Base-by-base conservation (phyloP, 1,284 basidiomycete species). In the Amylostereum areolatum region DNA sequence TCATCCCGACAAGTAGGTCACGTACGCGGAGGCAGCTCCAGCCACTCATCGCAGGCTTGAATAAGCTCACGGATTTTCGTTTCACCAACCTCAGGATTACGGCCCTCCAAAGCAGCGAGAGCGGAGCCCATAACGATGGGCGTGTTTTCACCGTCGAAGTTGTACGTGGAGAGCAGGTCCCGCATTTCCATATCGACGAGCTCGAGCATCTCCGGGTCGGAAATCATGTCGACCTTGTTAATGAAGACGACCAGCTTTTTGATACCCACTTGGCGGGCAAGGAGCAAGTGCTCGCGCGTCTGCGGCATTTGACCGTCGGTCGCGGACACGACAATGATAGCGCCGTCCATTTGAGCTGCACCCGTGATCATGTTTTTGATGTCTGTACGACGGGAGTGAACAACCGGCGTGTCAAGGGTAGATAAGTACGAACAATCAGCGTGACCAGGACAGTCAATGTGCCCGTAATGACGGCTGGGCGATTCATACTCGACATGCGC, bases 181-280 rank as follows among this genome's bases (percentile, higher is more conserved):
- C 97, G 87, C 89, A 99, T 99, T 79, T 99, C 97, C 96, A 99
- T 99, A 63, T 99, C 97, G 56, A 99, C 97, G 52, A 99, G 88
- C 75, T 98, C 94, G 53, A 99, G 78, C 94, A 99, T 98, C 79
- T 99, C 97, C 31, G 85, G 81, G 78, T 99, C 97, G 56, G 90
- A 83, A 53, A 99, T 89, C 77, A 90, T 84, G 74, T 99, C 97
- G 56, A 99, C 88, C 75, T 98, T 97, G 89, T 99, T 99, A 70
- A 99, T 95, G 78, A 98, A 99, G 58, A 99, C 97, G 56, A 99
- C 92, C 39, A 99, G 83, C 71, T 90, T 93, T 75, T 97, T 96
- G 69, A 99, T 92, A 59, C 97, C 97, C 59, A 99, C 94, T 75
- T 99, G 97, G 65, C 93, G 91, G 60, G 96, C 96, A 50, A 99